Conservation (phyloP, 2,329 filamentous ascomycete species). For the Phoma sp. region DNA sequence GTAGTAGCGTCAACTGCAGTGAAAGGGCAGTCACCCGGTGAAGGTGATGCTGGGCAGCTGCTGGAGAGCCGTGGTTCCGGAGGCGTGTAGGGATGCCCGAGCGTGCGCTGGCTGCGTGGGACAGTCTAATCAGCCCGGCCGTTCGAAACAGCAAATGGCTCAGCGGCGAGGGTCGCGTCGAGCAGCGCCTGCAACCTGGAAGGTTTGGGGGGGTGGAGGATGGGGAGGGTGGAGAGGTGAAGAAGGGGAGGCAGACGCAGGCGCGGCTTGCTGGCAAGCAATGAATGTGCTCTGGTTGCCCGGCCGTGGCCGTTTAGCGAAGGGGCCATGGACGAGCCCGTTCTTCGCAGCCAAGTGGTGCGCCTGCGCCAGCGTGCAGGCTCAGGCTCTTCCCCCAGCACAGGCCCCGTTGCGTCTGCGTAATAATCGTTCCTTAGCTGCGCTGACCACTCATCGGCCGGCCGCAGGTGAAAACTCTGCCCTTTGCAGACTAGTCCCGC, state of each 20-base stretch:
- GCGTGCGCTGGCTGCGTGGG: slow-evolving; percentile 19
- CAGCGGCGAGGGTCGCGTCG: slow-evolving; percentile 26
- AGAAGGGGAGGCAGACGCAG: slow-evolving; percentile 11
- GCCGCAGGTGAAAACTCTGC: slow-evolving; percentile 27
- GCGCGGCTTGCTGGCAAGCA: slow-evolving; percentile 10
- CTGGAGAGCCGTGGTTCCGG: slow-evolving; percentile 17
- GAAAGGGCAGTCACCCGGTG: slow-evolving; percentile 5
- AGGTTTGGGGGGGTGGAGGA: slow-evolving; percentile 17
- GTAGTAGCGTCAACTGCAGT: slow-evolving; percentile 9
- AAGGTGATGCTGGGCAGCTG: slow-evolving; percentile 17
- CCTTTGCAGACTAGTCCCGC: slow-evolving; percentile 28
- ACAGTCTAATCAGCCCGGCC: slow-evolving; percentile 23
- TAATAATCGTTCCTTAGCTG: slow-evolving; percentile 29
- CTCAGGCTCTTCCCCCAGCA: slow-evolving; percentile 3
- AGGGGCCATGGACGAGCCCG: slow-evolving; percentile 15
- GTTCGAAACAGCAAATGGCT: slow-evolving; percentile 27
- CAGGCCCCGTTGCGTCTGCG: slow-evolving; percentile 15
- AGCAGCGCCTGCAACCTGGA: slow-evolving; percentile 27
- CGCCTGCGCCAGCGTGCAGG: neutral
- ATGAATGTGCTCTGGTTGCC: slow-evolving; percentile 16
- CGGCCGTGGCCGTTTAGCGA: slow-evolving; percentile 25
- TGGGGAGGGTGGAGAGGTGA: slow-evolving; percentile 17
- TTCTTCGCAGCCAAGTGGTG: slow-evolving; percentile 5
- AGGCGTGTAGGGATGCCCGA: slow-evolving; percentile 24
- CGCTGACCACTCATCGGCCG: slow-evolving; percentile 23